Evolutionary conservation across 257 asterid species (phyloP).

Genomic region (Przewalskia tangutica): DNA sequence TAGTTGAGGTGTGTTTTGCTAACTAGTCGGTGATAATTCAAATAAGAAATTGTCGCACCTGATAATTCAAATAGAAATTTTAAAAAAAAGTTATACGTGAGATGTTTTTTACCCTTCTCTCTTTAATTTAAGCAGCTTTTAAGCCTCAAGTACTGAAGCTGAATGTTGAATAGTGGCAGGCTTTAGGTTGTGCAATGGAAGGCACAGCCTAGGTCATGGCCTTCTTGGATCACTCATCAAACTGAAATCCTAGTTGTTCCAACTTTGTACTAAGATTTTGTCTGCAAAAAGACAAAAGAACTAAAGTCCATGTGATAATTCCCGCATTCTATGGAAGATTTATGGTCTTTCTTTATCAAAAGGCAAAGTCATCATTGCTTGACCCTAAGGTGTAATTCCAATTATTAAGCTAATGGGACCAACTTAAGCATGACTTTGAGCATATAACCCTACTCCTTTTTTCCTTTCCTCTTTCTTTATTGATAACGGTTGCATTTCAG

Average conservation of each 20-base stretch:
- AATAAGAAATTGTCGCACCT: too few relatives aligned
- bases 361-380: conserved; percentile 7
- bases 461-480: not conserved
- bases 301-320: conserved; percentile 12
- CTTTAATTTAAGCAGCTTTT: not conserved
- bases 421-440: conserved; percentile 9
- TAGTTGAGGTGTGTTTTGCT: too few relatives aligned
- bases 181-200: not conserved
- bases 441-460: not conserved
- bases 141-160: not conserved
- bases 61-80: too few relatives aligned
- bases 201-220: not conserved
- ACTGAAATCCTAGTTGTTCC: not conserved
- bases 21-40: too few relatives aligned
- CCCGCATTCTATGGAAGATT: conserved; percentile 12
- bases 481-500: not conserved
- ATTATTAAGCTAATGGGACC: conserved; percentile 14
- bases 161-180: too few relatives aligned
- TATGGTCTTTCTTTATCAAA: not conserved
- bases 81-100: too few relatives aligned
- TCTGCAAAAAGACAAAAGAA: not conserved
- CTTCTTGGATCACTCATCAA: not conserved
- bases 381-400: conserved; percentile 1
- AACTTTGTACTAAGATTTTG: not conserved
- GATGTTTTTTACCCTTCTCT: too few relatives aligned